Evolutionary conservation across 345 rosid species (phyloP), one percentile per base, ranked within the genome.

Genomic region (Sonneratia alba): DNA sequence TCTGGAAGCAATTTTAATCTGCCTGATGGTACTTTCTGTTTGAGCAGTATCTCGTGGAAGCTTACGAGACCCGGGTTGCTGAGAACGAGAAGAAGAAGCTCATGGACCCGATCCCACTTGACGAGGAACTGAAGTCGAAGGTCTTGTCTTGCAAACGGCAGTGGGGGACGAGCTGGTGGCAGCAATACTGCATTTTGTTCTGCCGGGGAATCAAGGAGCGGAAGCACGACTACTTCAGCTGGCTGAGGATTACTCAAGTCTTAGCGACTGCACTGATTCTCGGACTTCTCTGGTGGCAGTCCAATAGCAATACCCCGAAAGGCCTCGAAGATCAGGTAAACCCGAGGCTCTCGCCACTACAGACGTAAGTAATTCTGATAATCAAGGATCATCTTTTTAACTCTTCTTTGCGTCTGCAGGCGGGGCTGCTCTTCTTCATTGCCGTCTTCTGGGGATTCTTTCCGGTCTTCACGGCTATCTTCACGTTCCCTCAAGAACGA

Each of bases 361-460:
- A 56, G 4, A 1, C 24, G 32, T 7, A 19, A 56, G 9, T 18
- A 0, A 6, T 7, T 45, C 12, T 53, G 40, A 70, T 24, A 13
- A n/a, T 36, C 2, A 21, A 0, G 42, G 32, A 40, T 14, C 67
- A 22, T 32, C 70, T 42, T 42, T 42, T 42, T 9, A 42, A 42
- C 51, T 47, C 51, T 47, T 47, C 14, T 13, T 13, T 47, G 51
- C 15, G 15, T 47, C 0, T 13, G 51, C 96, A 94, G 96, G 88
- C 92, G 0, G 99, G 99, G 68, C 76, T 95, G 82, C 87, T 95
- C 67, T 95, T 95, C 86, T 95, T 95, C 83, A 91, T 95, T 40
- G 89, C 97, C 3, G 97, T 95, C 61, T 95, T 95, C 79, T 95
- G 99, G 99, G 97, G 97, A 51, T 95, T 95, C 76, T 95, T 95